Percentiles rank a stretch among this genome's conserved stretches.
Evolutionary conservation across 495 filamentous ascomycete species (phyloP).

Genomic region (Amorphotheca resinae): DNA sequence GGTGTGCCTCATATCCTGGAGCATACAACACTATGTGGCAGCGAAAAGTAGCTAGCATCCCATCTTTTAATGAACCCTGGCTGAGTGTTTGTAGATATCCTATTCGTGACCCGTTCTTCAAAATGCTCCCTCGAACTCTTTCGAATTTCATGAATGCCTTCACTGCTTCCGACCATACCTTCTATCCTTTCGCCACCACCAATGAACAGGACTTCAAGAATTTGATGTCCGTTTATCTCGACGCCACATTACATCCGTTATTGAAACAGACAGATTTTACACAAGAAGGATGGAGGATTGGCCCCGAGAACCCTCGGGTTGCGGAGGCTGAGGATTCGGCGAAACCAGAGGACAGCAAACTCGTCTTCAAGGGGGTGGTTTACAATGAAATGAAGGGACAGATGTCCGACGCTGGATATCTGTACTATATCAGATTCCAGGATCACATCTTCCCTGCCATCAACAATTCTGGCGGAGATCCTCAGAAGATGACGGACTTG

Average conservation of each 20-base stretch:
- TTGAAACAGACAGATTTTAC: conserved; percentile 84
- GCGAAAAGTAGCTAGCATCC: conserved; percentile 55
- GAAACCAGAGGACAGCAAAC: conserved; percentile 31
- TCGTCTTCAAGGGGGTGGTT: conserved; percentile 96
- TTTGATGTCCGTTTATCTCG: conserved; percentile 90
- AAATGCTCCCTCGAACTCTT: conserved; percentile 94
- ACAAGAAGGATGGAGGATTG: conserved; percentile 94
- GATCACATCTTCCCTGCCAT: conserved; percentile 88
- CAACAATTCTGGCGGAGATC: conserved; percentile 93
- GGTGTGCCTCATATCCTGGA: conserved; percentile 96
- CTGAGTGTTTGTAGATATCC: conserved; percentile 53
- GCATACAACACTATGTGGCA: conserved; percentile 95
- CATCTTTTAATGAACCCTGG: conserved; percentile 10
- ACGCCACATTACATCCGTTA: conserved; percentile 82
- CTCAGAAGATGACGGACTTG: conserved; percentile 87
- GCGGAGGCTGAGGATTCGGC: conserved; percentile 30
- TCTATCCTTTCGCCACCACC: conserved; percentile 96
- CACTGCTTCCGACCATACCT: conserved; percentile 92
- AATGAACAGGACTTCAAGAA: conserved; percentile 92
- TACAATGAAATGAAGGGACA: conserved; percentile 99
- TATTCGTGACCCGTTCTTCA: conserved; percentile 96
- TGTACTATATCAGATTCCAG: conserved; percentile 88
- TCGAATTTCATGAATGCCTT: conserved; percentile 99
- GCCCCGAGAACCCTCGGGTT: conserved; percentile 71
- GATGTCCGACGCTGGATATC: conserved; percentile 92